phyloP scores from a whole-genome alignment of 768 basidiomycete genomes.

The Boletus reticulatus region DNA sequence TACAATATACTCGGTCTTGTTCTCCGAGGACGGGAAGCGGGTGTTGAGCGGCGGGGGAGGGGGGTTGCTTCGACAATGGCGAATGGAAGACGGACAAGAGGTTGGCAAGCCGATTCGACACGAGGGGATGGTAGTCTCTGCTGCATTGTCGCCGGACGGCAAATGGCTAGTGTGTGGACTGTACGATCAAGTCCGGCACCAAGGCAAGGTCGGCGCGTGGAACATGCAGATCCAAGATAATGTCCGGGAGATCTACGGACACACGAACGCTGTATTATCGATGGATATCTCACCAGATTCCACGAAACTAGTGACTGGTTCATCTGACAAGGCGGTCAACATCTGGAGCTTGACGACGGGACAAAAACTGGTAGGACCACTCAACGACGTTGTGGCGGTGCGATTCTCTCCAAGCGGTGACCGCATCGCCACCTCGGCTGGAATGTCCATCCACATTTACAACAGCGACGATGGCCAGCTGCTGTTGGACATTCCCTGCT shows the following conservation, averaged over 20 bases:
- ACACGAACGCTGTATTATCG: background rate
- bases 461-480: background rate
- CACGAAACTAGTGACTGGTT: background rate
- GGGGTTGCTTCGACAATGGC: background rate
- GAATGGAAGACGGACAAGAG: background rate
- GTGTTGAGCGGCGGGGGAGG: background rate
- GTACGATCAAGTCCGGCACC: background rate
- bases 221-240: background rate
- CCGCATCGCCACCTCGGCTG: background rate
- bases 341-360: background rate
- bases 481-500: background rate
- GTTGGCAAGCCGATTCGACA: background rate
- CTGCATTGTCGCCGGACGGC: background rate
- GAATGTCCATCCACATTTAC: background rate
- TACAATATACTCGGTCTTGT: background rate
- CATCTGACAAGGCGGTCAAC: background rate
- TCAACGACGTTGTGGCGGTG: background rate
- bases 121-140: background rate
- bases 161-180: background rate
- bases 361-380: background rate
- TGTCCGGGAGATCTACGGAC: background rate
- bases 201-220: background rate
- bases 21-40: background rate
- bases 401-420: background rate
- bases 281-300: background rate